Evolutionary conservation across 2,329 filamentous ascomycete genomes (phyloP).

Genomic region (Exserohilum rostratum): DNA sequence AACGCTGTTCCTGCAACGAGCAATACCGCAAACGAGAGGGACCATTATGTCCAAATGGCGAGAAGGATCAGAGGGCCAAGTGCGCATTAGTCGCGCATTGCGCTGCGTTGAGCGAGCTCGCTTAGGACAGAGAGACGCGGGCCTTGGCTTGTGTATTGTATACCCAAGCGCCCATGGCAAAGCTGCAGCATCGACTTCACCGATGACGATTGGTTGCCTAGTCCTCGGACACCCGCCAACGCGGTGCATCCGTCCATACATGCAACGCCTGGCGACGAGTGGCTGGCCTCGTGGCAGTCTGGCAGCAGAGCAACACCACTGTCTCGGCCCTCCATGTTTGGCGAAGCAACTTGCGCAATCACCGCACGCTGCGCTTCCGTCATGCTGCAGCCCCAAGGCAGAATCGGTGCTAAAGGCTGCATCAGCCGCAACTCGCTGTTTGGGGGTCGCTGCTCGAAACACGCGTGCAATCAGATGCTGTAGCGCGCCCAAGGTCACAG

Average conservation of each 20-base stretch:
- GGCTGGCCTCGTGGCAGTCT: slow-evolving; percentile 34
- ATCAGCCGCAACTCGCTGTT: slow-evolving; percentile 19
- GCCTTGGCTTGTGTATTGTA: slow-evolving; percentile 3
- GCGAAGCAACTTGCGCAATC: slow-evolving; percentile 23
- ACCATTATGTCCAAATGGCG: slow-evolving; percentile 8
- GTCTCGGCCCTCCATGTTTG: slow-evolving; percentile 27
- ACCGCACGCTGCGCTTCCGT: slow-evolving; percentile 19
- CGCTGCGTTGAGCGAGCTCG: slow-evolving; percentile 9
- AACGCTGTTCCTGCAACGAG: slow-evolving; percentile 3
- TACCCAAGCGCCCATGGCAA: slow-evolving; percentile 27
- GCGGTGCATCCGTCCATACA: slow-evolving; percentile 14
- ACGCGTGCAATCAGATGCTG: slow-evolving; percentile 20
- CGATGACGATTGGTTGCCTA: slow-evolving; percentile 23
- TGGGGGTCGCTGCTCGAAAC: slow-evolving; percentile 19
- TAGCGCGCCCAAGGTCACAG: slow-evolving; percentile 1
- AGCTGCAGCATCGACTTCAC: slow-evolving; percentile 20
- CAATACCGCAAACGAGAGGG: not conserved
- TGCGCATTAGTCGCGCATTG: slow-evolving; percentile 16
- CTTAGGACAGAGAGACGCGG: too few species aligned
- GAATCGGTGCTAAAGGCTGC: slow-evolving; percentile 16
- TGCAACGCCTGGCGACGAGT: not conserved
- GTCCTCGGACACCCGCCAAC: slow-evolving; percentile 18
- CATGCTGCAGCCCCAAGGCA: slow-evolving; percentile 36
- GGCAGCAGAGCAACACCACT: too few species aligned
- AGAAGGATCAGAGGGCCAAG: slow-evolving; percentile 4